phyloP scores from a whole-genome alignment of 495 filamentous ascomycete species.

The Lophiostoma macrostomum region DNA sequence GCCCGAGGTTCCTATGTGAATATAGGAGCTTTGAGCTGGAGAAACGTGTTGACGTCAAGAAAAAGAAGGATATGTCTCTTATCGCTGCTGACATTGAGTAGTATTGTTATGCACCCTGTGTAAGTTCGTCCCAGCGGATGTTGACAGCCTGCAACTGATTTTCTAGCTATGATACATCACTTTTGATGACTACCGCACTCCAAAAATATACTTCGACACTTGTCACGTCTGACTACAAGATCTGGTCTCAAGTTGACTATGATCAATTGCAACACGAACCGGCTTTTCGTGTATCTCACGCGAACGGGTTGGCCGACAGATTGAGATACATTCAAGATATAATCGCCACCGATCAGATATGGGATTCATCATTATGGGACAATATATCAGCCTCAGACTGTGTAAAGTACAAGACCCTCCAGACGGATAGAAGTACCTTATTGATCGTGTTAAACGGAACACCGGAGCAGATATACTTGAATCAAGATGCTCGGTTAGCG shows the following conservation, averaged over 20 bases:
- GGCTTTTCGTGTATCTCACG: too few species aligned
- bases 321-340: not conserved
- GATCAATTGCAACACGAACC: too few species aligned
- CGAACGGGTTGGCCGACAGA: not conserved
- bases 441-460: not conserved
- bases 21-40: slow-evolving; percentile 6
- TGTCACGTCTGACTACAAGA: not conserved
- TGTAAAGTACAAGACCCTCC: not conserved
- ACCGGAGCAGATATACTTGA: not conserved
- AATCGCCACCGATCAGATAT: not conserved
- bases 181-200: not conserved
- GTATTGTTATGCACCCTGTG: not conserved
- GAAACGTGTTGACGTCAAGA: not conserved
- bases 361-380: not conserved
- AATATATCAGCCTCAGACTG: slow-evolving; percentile 7
- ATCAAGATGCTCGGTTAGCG: not conserved
- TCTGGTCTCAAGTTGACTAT: not conserved
- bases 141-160: not conserved
- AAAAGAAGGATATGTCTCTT: slow-evolving; percentile 2
- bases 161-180: not conserved
- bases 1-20: slow-evolving; percentile 9
- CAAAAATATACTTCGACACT: not conserved
- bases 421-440: not conserved
- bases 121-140: not conserved
- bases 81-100: not conserved